phyloP scores from a whole-genome alignment of 768 basidiomycete species.

The Panaeolus cyanescens region DNA sequence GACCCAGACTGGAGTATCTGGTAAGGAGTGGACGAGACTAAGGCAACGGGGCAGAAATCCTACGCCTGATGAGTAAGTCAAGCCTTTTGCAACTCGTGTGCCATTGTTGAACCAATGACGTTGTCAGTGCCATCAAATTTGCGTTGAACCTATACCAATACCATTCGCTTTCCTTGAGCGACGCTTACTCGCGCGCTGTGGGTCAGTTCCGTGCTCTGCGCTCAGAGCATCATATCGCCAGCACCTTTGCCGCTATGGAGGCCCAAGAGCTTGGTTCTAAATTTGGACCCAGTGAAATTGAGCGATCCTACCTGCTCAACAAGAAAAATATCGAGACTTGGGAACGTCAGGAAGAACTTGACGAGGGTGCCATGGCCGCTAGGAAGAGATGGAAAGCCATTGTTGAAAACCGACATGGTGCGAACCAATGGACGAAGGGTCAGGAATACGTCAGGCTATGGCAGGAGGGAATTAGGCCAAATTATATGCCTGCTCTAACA shows the following conservation, averaged over 20 bases:
- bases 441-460: constrained; percentile 72
- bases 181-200: constrained; percentile 80
- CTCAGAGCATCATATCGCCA: constrained; percentile 79
- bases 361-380: constrained; percentile 61
- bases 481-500: constrained; percentile 60
- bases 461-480: constrained; percentile 68
- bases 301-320: constrained; percentile 62
- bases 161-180: constrained; percentile 64
- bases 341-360: constrained; percentile 54
- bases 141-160: constrained; percentile 74
- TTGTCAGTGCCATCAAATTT: constrained; percentile 72
- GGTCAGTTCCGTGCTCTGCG: constrained; percentile 89
- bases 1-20: constrained; percentile 56
- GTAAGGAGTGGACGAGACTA: constrained; percentile 74
- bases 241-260: constrained; percentile 76
- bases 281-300: constrained; percentile 62
- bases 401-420: constrained; percentile 45
- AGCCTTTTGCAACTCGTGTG: background rate
- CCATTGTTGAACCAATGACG: constrained; percentile 13
- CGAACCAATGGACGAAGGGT: constrained; percentile 69
- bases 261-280: constrained; percentile 73
- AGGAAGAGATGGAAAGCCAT: constrained; percentile 81
- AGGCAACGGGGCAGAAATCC: constrained; percentile 84
- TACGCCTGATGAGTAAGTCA: constrained; percentile 84
- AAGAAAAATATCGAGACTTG: constrained; percentile 61